Conservation (phyloP, 768 basidiomycete species). For the Coprinellus micaceus region DNA sequence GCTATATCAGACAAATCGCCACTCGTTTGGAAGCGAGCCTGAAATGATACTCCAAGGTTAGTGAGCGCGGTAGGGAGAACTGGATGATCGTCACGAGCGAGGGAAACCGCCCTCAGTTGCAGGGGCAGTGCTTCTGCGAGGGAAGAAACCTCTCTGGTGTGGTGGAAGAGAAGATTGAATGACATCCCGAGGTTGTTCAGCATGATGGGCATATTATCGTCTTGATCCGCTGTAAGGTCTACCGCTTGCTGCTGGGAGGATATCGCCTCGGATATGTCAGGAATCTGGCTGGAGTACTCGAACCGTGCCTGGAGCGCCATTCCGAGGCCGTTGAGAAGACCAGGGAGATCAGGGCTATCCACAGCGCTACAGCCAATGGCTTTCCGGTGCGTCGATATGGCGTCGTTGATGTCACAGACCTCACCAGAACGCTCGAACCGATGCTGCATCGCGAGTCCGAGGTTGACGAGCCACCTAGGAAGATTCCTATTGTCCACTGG, state of each 20-base stretch:
- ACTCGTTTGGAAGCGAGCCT: not conserved
- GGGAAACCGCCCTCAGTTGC: constrained; percentile 17
- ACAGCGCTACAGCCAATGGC: not conserved
- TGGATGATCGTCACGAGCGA: constrained; percentile 17
- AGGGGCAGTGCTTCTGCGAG: constrained; percentile 13
- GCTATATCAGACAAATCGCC: not conserved
- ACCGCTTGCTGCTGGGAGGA: not conserved
- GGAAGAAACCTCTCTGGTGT: not conserved
- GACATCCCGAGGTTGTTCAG: not conserved
- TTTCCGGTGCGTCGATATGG: not conserved
- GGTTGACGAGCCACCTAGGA: too few species aligned
- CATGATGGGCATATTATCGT: not conserved
- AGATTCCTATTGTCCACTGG: too few species aligned
- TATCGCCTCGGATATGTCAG: not conserved
- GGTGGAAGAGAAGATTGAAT: not conserved
- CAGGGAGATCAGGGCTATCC: not conserved
- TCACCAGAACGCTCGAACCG: constrained; percentile 6
- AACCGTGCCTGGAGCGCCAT: not conserved
- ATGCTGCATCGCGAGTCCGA: constrained; percentile 13
- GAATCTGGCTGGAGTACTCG: not conserved
- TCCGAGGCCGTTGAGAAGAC: not conserved
- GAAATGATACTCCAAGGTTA: not conserved
- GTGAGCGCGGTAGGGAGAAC: not conserved
- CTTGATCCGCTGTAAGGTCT: not conserved
- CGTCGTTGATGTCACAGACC: constrained; percentile 6